Conservation (phyloP, 257 asterid genomes). For the Capsicum chinense region DNA sequence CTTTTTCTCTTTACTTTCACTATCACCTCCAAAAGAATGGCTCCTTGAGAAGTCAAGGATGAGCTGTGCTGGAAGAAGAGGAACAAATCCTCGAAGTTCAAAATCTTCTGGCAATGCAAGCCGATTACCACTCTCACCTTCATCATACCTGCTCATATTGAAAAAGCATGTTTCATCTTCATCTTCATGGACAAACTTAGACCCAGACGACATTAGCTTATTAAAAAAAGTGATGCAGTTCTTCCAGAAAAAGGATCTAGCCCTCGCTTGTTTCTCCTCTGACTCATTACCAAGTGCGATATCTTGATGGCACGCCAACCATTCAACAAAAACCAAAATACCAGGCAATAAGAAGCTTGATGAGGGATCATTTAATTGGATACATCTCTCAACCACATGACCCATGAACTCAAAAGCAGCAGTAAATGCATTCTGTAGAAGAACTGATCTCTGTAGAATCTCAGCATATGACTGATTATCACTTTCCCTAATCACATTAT, state of each 20-base stretch:
- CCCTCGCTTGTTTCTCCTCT: constrained; percentile 75
- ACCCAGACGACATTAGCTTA: constrained; percentile 71
- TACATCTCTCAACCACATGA: constrained; percentile 72
- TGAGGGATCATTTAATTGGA: constrained; percentile 77
- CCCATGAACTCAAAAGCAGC: constrained; percentile 88
- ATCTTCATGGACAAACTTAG: constrained; percentile 55
- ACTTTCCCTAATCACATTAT: constrained; percentile 74
- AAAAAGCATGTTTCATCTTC: constrained; percentile 88
- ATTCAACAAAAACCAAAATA: constrained; percentile 82
- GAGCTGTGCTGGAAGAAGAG: constrained; percentile 84
- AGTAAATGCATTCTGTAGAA: constrained; percentile 80
- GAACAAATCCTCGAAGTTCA: constrained; percentile 89
- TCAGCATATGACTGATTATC: constrained; percentile 92
- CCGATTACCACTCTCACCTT: constrained; percentile 74
- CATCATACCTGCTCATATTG: constrained; percentile 88
- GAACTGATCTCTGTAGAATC: constrained; percentile 87
- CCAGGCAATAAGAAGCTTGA: constrained; percentile 86
- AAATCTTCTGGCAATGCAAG: constrained; percentile 87
- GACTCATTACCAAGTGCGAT: constrained; percentile 69
- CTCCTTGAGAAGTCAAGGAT: constrained; percentile 92
- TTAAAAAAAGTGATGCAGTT: constrained; percentile 66
- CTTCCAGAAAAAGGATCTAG: constrained; percentile 81
- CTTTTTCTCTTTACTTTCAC: constrained; percentile 58
- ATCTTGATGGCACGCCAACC: constrained; percentile 90
- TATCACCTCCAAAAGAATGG: constrained; percentile 64